Base-by-base conservation (phyloP, 2,329 filamentous ascomycete species). In the Cucurbitaria berberidis region DNA sequence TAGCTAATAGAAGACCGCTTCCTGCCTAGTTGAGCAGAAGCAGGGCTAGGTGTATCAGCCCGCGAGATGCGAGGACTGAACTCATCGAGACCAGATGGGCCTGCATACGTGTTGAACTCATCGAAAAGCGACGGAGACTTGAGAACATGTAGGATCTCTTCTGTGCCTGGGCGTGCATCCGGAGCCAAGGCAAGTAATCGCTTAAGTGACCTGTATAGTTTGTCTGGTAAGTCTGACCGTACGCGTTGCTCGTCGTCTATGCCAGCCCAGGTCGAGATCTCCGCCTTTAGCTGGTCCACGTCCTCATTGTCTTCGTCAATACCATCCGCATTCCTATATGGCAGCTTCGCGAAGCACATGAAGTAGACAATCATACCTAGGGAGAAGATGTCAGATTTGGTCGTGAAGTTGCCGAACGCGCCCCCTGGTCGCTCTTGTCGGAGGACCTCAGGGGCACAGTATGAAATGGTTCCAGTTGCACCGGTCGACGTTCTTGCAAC, bases 291-390 rank as follows among this genome's bases (percentile, higher is more conserved):
- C 60, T 87, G 81, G 63, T 97, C 92, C 5, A 97, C 81, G 61
- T 98, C 92, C 71, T 99, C 95, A 49, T 91, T 87, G 69, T 98
- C 93, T 73, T 98, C 93, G 54, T 96, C 86, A 19, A 96, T 82
- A 3, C 88, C 83, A 69, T 98, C 93, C 46, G 93, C 91, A 63
- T 89, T 90, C 21, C 78, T 81, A 70, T 98, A 99, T 0, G 95
- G 95, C 10, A 99, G 82, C 41, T 88, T 84, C 1, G 89, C 91
- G 71, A 99, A 99, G 73, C 95, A 99, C 82, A 99, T 89, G 70
- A 99, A 99, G 74, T 98, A 96, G 3, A 99, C 82, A 50, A 98
- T 98, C 93, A 99, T 97, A 43, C 95, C 95, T 0, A 99, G 80
- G 1, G 93, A 97, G 75, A 99, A 99, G n/a, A 99, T 89, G 69